These are phyloP conservation scores for Sugiyamaella qingdaonensis DNA, from an alignment of 805 yeast species.

Conservation along the genomic window DNA sequence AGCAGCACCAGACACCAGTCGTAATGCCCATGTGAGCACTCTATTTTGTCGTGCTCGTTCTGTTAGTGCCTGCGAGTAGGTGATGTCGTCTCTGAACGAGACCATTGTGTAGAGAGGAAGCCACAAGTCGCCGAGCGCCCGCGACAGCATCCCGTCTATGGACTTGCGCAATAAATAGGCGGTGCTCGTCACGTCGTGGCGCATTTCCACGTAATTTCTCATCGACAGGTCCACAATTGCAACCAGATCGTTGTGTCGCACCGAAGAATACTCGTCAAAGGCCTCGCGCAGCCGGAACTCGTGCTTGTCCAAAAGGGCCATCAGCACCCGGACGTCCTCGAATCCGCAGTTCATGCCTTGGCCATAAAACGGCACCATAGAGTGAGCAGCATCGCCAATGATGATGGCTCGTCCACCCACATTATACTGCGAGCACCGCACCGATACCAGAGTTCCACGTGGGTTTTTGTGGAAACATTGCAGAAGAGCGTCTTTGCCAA, in stretches of 20 bases:
- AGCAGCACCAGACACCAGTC: neutral
- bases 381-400: conserved; percentile 91
- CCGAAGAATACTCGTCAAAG: conserved; percentile 50
- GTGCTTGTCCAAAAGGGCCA: conserved; percentile 42
- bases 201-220: conserved; percentile 82
- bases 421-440: conserved; percentile 67
- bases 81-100: conserved; percentile 77
- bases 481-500: conserved; percentile 54
- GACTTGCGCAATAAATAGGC: conserved; percentile 61
- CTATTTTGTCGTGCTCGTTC: conserved; percentile 51
- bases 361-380: conserved; percentile 98
- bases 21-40: conserved; percentile 36
- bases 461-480: conserved; percentile 58
- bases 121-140: conserved; percentile 60
- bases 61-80: conserved; percentile 64
- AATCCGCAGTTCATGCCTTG: conserved; percentile 97
- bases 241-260: conserved; percentile 60
- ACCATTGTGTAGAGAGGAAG: conserved; percentile 90
- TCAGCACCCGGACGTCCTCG: conserved; percentile 74
- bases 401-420: conserved; percentile 57
- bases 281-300: conserved; percentile 43
- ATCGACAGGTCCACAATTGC: conserved; percentile 77
- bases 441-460: conserved; percentile 71
- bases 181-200: conserved; percentile 65
- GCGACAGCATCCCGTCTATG: conserved; percentile 62